phyloP scores from a whole-genome alignment of 768 basidiomycete species.

The Pulveroboletus sp. region DNA sequence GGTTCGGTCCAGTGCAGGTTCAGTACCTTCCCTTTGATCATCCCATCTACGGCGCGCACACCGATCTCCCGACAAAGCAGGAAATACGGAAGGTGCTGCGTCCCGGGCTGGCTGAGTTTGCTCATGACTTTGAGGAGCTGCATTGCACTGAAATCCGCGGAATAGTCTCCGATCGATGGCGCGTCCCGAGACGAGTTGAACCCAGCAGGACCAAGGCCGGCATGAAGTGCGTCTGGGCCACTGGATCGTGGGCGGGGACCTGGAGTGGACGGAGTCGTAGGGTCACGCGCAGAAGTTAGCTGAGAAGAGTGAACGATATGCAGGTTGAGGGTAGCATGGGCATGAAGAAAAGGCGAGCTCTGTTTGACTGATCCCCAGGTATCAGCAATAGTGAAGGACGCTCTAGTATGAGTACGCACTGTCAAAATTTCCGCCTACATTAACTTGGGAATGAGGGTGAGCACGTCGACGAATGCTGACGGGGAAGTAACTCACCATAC shows the following conservation, averaged over 20 bases:
- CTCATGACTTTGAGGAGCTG: slow-evolving; percentile 80
- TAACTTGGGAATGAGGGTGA: slow-evolving; percentile 42
- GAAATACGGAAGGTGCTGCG: slow-evolving; percentile 71
- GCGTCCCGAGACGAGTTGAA: slow-evolving; percentile 40
- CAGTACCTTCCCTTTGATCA: slow-evolving; percentile 73
- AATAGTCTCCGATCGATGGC: slow-evolving; percentile 40
- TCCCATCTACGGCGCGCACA: slow-evolving; percentile 76
- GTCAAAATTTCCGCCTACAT: slow-evolving; percentile 65
- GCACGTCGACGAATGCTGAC: neutral
- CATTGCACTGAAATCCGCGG: slow-evolving; percentile 70
- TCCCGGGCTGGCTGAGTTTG: slow-evolving; percentile 60
- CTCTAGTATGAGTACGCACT: slow-evolving; percentile 40
- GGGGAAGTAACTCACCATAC: slow-evolving; percentile 42
- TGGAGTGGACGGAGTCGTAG: slow-evolving; percentile 29
- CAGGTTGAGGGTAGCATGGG: slow-evolving; percentile 75
- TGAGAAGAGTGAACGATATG: slow-evolving; percentile 85
- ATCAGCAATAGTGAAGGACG: slow-evolving; percentile 5
- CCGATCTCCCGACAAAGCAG: slow-evolving; percentile 80
- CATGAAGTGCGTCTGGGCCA: slow-evolving; percentile 49
- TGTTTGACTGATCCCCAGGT: slow-evolving; percentile 52
- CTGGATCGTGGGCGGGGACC: slow-evolving; percentile 33
- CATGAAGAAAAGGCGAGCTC: slow-evolving; percentile 81
- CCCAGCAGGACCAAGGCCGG: slow-evolving; percentile 55
- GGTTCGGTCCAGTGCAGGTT: slow-evolving; percentile 76
- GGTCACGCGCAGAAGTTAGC: slow-evolving; percentile 36